These are phyloP conservation scores for Acanthamoeba polyphaga DNA, from an alignment of 208 protist species.

Conservation along the genomic window DNA sequence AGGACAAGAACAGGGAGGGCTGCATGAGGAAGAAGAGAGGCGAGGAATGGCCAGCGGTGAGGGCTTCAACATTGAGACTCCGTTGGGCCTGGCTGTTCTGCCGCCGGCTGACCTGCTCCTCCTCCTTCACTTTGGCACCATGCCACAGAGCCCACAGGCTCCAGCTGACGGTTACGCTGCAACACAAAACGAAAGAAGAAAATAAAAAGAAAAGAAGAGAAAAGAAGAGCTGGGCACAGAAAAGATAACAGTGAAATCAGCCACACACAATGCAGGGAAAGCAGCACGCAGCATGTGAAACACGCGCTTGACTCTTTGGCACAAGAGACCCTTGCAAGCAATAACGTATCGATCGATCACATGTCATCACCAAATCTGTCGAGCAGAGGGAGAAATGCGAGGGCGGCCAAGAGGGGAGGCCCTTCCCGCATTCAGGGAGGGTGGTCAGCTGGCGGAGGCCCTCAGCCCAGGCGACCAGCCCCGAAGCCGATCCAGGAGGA, in stretches of 20 bases:
- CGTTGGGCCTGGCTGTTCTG: neutral
- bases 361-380: neutral
- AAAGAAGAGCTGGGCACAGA: no score
- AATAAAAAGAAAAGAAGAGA: no score
- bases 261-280: no score
- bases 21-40: neutral
- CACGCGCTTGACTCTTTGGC: no score
- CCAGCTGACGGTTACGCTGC: no score
- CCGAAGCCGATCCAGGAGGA: neutral
- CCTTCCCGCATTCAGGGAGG: constrained; percentile 16
- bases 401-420: neutral
- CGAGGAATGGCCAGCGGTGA: neutral
- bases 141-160: neutral
- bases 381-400: neutral
- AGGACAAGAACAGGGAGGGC: neutral
- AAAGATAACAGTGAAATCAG: no score
- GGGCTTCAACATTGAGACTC: neutral
- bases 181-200: no score
- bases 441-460: neutral
- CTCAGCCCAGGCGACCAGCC: neutral
- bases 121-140: neutral
- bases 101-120: neutral
- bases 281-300: no score
- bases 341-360: no score
- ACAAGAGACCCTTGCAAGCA: no score